phyloP scores from a whole-genome alignment of 2,329 filamentous ascomycete genomes.

The Talaromyces sp. region DNA sequence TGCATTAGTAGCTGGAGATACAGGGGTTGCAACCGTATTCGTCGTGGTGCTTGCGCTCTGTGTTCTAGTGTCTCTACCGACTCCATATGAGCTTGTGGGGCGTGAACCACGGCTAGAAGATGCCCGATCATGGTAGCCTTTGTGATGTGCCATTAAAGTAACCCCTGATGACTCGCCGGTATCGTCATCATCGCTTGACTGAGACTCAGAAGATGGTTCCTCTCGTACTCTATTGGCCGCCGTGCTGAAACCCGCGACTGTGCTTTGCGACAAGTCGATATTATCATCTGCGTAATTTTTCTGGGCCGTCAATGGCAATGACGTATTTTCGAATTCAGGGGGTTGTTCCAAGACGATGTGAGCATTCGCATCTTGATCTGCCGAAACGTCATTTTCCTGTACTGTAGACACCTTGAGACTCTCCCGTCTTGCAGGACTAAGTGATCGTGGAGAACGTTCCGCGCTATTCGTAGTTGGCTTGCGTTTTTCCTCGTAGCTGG shows the following conservation, averaged over 20 bases:
- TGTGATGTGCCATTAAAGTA: slow-evolving; percentile 3
- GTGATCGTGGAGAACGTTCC: slow-evolving; percentile 35
- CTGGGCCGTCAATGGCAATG: slow-evolving; percentile 2
- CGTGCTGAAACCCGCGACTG: slow-evolving; percentile 12
- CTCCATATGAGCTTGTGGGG: slow-evolving; percentile 34
- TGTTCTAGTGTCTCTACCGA: slow-evolving; percentile 37
- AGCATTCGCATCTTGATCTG: background rate
- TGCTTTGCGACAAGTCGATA: slow-evolving; percentile 13
- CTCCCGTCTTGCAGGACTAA: slow-evolving; percentile 27
- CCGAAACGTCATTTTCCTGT: slow-evolving; percentile 13
- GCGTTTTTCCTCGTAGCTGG: slow-evolving; percentile 29
- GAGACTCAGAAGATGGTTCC: background rate
- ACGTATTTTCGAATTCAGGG: background rate
- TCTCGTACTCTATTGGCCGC: background rate
- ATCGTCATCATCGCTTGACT: slow-evolving; percentile 2
- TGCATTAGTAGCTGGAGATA: slow-evolving; percentile 44
- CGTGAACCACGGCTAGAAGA: slow-evolving; percentile 36
- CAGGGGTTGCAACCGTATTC: slow-evolving; percentile 39
- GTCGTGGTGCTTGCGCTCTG: slow-evolving; percentile 43
- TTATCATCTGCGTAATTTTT: slow-evolving; percentile 9
- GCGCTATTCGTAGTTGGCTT: slow-evolving; percentile 16
- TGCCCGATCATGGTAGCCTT: slow-evolving; percentile 7
- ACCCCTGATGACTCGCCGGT: slow-evolving; percentile 13
- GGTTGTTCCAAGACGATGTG: slow-evolving; percentile 13
- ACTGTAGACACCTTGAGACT: slow-evolving; percentile 19